phyloP scores from a whole-genome alignment of 352 stramenopile genomes.

The Globisporangium paroecandrum region DNA sequence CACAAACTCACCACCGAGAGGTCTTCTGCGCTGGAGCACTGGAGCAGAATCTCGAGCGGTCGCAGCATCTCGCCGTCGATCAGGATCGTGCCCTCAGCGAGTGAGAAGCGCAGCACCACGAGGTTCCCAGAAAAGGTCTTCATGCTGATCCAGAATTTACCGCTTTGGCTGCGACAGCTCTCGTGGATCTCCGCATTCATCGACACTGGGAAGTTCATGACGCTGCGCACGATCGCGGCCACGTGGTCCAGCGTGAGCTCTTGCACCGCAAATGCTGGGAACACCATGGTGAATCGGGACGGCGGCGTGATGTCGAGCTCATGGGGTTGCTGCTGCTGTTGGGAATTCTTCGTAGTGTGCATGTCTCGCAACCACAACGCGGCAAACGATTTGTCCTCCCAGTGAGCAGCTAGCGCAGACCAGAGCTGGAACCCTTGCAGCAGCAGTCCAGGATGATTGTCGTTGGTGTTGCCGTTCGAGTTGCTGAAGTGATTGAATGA shows the following conservation, averaged over 20 bases:
- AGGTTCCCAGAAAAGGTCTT: slow-evolving; percentile 40
- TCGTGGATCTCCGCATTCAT: slow-evolving; percentile 25
- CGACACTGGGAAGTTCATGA: slow-evolving; percentile 25
- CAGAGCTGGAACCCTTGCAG: slow-evolving; percentile 38
- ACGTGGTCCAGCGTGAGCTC: slow-evolving; percentile 30
- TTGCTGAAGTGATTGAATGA: background rate
- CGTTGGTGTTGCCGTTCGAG: background rate
- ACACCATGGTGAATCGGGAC: slow-evolving; percentile 19
- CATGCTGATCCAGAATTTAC: slow-evolving; percentile 51
- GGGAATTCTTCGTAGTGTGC: background rate
- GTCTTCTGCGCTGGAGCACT: slow-evolving; percentile 54
- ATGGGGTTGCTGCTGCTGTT: slow-evolving; percentile 1
- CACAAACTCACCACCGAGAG: slow-evolving; percentile 45
- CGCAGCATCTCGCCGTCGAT: slow-evolving; percentile 21
- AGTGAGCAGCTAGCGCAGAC: slow-evolving; percentile 32
- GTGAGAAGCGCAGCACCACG: slow-evolving; percentile 36
- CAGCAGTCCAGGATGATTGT: background rate
- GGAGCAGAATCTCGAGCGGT: slow-evolving; percentile 41
- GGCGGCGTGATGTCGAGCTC: slow-evolving; percentile 9
- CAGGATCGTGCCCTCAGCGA: slow-evolving; percentile 13
- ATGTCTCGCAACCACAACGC: slow-evolving; percentile 23
- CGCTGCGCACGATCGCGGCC: slow-evolving; percentile 25
- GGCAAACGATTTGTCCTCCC: slow-evolving; percentile 27
- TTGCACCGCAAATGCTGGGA: slow-evolving; percentile 16
- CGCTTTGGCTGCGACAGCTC: slow-evolving; percentile 36